Base-by-base conservation (phyloP, 2,329 filamentous ascomycete genomes). In the Immersiporthe knoxdaviesiana region DNA sequence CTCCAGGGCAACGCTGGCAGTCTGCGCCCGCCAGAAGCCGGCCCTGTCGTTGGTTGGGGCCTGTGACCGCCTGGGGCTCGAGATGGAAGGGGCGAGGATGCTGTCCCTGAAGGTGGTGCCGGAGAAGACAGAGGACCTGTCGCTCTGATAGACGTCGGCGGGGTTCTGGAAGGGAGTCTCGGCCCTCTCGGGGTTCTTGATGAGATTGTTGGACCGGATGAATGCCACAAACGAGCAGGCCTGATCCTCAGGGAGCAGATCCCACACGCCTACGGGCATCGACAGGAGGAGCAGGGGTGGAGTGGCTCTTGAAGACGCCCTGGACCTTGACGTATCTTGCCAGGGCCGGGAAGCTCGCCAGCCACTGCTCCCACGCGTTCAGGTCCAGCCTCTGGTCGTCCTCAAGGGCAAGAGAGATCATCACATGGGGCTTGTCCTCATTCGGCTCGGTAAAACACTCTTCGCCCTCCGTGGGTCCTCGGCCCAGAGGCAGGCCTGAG, bases 291-390 rank as follows among this genome's bases (percentile, higher is more conserved):
- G 80, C 56, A 89, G 77, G n/a, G 0, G 85, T 89, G 0, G 87
- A 89, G 73, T 88, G 85, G 63, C 87, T 89, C 74, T 87, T 87
- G 76, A 88, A 89, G 0, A 88, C 82, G 11, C 86, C 87, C 73
- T 89, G 86, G 7, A 89, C 83, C 73, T 87, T 87, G 76, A 88
- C 86, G 71, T 88, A 85, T 72, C 85, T 88, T 56, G 86, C 86
- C 67, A 89, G 78, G 2, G 85, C 84, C 0, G 87, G 87, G 70
- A 88, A 87, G 24, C 80, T 82, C 37, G 80, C 77, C 3, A 89
- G 79, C 86, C 87, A 89, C 67, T 83, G 81, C 73, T 88, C 83
- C 86, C 87, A 89, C 5, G 85, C 85, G 68, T 85, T 83, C n/a
- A 89, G 78, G 61, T 88, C 86, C 1, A 88, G 76, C 18, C 80